These are phyloP conservation scores for Mycena alexandri DNA, from an alignment of 768 basidiomycete genomes.

Conservation along the genomic window DNA sequence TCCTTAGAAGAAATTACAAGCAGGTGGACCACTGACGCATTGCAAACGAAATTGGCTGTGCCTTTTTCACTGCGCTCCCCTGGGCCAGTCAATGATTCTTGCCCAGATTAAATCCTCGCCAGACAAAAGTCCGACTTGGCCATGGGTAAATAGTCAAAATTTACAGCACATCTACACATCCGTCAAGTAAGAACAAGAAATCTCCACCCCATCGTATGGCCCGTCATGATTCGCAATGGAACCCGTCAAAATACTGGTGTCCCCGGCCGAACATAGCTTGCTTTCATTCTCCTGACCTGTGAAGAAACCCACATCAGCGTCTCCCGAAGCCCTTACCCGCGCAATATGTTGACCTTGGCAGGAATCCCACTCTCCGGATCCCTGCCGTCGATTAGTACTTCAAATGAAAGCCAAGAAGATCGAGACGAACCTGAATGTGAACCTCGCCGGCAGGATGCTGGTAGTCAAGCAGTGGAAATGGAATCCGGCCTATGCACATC, in stretches of 20 bases:
- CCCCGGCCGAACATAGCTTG: slow-evolving; percentile 39
- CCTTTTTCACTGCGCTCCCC: no score
- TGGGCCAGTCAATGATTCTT: no score
- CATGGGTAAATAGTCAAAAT: no score
- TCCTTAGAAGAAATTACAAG: no score
- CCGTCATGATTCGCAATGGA: slow-evolving; percentile 41
- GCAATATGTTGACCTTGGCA: slow-evolving; percentile 39
- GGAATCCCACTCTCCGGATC: slow-evolving; percentile 35
- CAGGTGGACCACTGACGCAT: no score
- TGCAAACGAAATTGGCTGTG: no score
- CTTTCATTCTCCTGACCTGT: slow-evolving; percentile 41
- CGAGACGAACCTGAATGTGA: slow-evolving; percentile 37
- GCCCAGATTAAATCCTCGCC: no score
- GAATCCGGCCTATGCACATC: background rate
- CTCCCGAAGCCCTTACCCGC: background rate
- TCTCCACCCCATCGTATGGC: slow-evolving; percentile 42
- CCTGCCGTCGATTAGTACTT: background rate
- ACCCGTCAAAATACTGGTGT: slow-evolving; percentile 35
- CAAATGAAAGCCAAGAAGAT: background rate
- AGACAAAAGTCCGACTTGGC: no score
- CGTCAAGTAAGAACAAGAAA: slow-evolving; percentile 14
- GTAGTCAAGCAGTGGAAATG: slow-evolving; percentile 46
- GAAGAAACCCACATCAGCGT: background rate
- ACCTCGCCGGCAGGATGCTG: slow-evolving; percentile 51
- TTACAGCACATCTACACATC: background rate